phyloP scores from a whole-genome alignment of 1,139 yeast species.

The Blastobotrys petasosporus region DNA sequence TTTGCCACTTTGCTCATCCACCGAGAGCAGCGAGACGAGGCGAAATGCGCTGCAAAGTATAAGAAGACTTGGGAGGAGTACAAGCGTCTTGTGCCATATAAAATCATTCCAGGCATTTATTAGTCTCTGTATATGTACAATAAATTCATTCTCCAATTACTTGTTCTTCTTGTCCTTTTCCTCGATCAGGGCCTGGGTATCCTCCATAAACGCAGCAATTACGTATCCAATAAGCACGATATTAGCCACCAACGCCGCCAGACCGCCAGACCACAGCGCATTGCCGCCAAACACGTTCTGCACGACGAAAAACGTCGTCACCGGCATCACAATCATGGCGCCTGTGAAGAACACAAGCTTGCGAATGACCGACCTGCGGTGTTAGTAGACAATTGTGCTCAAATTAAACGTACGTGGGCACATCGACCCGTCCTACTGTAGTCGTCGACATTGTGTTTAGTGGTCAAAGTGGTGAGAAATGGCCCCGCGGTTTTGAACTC shows the following conservation, averaged over 20 bases:
- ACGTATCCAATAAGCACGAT: conserved; percentile 81
- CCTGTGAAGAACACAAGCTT: conserved; percentile 82
- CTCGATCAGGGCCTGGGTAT: conserved; percentile 39
- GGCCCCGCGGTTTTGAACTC: not conserved
- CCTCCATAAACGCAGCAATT: conserved; percentile 81
- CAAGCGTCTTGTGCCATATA: conserved; percentile 73
- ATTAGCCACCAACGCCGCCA: conserved; percentile 85
- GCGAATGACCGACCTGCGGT: conserved; percentile 49
- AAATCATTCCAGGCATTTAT: conserved; percentile 83
- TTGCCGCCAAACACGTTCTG: conserved; percentile 45
- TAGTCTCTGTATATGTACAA: conserved; percentile 28
- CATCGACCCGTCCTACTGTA: conserved; percentile 8
- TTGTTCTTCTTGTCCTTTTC: conserved; percentile 37
- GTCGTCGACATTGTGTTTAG: not conserved
- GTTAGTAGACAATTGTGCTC: not conserved
- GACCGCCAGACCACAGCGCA: conserved; percentile 77
- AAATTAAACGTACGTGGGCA: conserved; percentile 18
- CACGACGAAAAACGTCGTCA: conserved; percentile 61
- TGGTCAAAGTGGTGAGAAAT: not conserved
- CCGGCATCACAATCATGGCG: conserved; percentile 80
- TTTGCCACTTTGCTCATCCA: conserved; percentile 78
- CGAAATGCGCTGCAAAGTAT: conserved; percentile 80
- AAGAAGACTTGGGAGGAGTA: conserved; percentile 83
- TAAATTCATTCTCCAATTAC: conserved; percentile 15
- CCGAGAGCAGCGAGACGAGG: conserved; percentile 87